Evolutionary conservation across 1,284 basidiomycete species (phyloP).

Genomic region (Ustanciosporium gigantosporum): DNA sequence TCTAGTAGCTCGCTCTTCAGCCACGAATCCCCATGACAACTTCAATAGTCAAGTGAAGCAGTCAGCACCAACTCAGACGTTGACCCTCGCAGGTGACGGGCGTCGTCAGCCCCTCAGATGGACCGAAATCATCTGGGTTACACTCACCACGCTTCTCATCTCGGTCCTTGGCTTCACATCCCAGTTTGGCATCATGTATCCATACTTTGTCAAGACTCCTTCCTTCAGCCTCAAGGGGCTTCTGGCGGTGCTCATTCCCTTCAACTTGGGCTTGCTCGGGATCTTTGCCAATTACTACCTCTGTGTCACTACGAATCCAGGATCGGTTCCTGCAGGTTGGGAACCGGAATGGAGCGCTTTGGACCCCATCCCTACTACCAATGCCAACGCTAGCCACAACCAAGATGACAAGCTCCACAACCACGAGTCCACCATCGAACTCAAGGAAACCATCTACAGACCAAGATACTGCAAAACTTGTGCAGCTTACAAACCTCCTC

Average conservation of each 20-base stretch:
- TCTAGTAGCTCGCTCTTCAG: too few relatives aligned
- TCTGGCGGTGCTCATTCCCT: constrained; percentile 74
- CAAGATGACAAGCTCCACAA: too few relatives aligned
- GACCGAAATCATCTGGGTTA: constrained; percentile 35
- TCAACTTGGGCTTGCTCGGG: constrained; percentile 70
- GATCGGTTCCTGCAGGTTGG: constrained; percentile 49
- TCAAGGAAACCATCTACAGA: constrained; percentile 23
- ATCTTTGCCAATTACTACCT: constrained; percentile 54
- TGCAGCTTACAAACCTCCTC: constrained; percentile 51
- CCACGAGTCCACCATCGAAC: constrained; percentile 6
- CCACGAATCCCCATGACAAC: too few relatives aligned
- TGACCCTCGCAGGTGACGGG: too few relatives aligned
- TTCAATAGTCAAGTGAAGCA: too few relatives aligned
- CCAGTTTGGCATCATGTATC: constrained; percentile 50
- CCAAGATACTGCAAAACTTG: constrained; percentile 54
- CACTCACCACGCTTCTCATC: constrained; percentile 28
- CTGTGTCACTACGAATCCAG: constrained; percentile 46
- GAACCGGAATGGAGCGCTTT: constrained; percentile 41
- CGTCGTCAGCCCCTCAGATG: constrained; percentile 26
- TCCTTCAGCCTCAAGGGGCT: constrained; percentile 66
- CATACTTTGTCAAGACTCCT: constrained; percentile 44
- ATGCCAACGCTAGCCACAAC: background rate
- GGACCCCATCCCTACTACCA: constrained; percentile 3
- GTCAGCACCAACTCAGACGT: too few relatives aligned
- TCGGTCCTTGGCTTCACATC: constrained; percentile 45